A percentile compares a stretch with the other conserved stretches of the same genome.
phyloP scores from a whole-genome alignment of 331 rosid genomes.

The Malus hybrid region DNA sequence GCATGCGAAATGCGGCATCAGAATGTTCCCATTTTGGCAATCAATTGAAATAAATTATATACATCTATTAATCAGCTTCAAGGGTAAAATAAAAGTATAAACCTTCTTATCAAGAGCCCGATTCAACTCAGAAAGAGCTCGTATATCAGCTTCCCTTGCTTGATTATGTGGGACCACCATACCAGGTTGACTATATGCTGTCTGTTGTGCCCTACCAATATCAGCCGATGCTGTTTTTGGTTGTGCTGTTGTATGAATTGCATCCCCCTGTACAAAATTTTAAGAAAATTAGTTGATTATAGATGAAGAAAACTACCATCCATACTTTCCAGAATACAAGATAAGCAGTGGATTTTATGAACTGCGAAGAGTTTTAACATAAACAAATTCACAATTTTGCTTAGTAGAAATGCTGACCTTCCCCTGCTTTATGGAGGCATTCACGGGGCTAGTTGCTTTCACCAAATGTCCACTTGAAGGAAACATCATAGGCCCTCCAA shows the following conservation, averaged over 20 bases:
- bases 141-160: slow-evolving; percentile 71
- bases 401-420: slow-evolving; percentile 31
- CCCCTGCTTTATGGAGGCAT: slow-evolving; percentile 31
- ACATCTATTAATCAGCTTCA: neutral
- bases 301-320: neutral
- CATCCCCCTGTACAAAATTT: slow-evolving; percentile 25
- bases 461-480: slow-evolving; percentile 41
- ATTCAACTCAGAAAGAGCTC: slow-evolving; percentile 53
- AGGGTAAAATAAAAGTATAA: neutral
- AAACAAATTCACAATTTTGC: neutral
- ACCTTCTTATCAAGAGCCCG: slow-evolving; percentile 62
- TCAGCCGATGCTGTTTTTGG: slow-evolving; percentile 32
- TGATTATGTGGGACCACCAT: slow-evolving; percentile 35
- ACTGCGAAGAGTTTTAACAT: slow-evolving; percentile 1
- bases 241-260: slow-evolving; percentile 23
- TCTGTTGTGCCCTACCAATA: slow-evolving; percentile 31
- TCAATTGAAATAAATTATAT: neutral
- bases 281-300: neutral
- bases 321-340: neutral
- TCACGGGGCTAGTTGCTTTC: slow-evolving; percentile 32
- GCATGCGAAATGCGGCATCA: neutral
- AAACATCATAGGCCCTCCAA: slow-evolving; percentile 30
- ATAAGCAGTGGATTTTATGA: neutral
- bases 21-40: neutral
- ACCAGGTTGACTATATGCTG: slow-evolving; percentile 34